Percentiles rank a stretch among this genome's conserved stretches.
phyloP scores from a whole-genome alignment of 371 early-diverging fungal species.

The Circinella umbellata region DNA sequence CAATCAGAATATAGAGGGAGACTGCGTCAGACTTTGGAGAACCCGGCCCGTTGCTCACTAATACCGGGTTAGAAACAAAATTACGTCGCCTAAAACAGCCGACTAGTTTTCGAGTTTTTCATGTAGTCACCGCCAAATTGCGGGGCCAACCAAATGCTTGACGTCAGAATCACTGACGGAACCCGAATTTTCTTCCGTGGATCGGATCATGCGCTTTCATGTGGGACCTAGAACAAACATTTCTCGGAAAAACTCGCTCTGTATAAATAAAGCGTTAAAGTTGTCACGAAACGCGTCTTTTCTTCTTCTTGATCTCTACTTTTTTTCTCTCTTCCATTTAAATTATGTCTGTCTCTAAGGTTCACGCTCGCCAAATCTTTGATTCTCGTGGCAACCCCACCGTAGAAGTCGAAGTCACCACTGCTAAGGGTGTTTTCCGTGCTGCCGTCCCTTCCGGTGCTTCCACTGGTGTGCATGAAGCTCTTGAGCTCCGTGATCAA shows the following conservation, averaged over 20 bases:
- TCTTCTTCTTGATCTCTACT: constrained; percentile 11
- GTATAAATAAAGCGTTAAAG: constrained; percentile 3
- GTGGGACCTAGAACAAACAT: constrained; percentile 1
- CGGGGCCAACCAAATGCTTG: not conserved
- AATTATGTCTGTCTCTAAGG: constrained; percentile 68
- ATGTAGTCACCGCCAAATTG: not conserved
- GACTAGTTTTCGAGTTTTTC: not conserved
- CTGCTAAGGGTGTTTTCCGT: constrained; percentile 88
- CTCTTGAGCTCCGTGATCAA: constrained; percentile 95
- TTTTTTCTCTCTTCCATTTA: constrained; percentile 7
- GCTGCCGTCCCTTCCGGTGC: constrained; percentile 99
- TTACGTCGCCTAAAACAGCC: constrained; percentile 4
- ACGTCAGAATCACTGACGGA: not conserved
- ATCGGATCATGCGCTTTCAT: constrained; percentile 20
- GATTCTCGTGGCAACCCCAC: constrained; percentile 99
- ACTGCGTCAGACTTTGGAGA: no score
- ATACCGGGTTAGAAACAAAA: not conserved
- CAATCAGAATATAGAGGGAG: no score
- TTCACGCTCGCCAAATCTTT: constrained; percentile 98
- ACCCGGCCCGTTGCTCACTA: no score
- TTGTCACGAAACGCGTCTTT: constrained; percentile 9
- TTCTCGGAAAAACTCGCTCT: constrained; percentile 17
- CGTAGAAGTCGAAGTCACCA: constrained; percentile 98
- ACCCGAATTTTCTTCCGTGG: not conserved
- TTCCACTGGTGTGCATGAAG: constrained; percentile 99